Evolutionary conservation across 2,329 filamentous ascomycete genomes (phyloP).

Genomic region (Penicillium sp.): DNA sequence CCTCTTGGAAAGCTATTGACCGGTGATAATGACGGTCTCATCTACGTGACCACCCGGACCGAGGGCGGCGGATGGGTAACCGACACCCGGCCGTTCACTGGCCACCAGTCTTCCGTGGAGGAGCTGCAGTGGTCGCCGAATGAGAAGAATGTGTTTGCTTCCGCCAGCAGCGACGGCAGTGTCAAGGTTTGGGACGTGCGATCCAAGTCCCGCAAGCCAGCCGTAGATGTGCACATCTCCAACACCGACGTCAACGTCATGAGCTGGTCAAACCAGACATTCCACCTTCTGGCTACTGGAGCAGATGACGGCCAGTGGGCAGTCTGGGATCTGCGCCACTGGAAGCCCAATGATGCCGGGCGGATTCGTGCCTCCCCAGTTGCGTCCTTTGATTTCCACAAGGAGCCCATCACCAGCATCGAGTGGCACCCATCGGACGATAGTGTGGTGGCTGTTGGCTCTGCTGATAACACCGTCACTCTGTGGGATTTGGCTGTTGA

Average conservation of each 20-base stretch:
- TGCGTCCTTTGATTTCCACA: slow-evolving; percentile 94
- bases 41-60: slow-evolving; percentile 83
- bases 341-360: slow-evolving; percentile 69
- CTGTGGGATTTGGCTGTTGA: slow-evolving; percentile 97
- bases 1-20: slow-evolving; percentile 84
- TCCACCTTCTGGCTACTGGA: slow-evolving; percentile 86
- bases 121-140: slow-evolving; percentile 96
- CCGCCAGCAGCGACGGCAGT: slow-evolving; percentile 89
- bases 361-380: slow-evolving; percentile 71
- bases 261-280: slow-evolving; percentile 88
- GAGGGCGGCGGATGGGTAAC: slow-evolving; percentile 89
- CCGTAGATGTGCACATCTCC: slow-evolving; percentile 82
- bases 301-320: slow-evolving; percentile 93
- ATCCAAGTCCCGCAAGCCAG: slow-evolving; percentile 85
- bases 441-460: slow-evolving; percentile 89
- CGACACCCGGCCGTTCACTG: slow-evolving; percentile 79
- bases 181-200: slow-evolving; percentile 95
- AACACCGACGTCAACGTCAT: slow-evolving; percentile 92
- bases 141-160: slow-evolving; percentile 91
- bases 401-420: slow-evolving; percentile 91
- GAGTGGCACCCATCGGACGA: slow-evolving; percentile 99
- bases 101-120: slow-evolving; percentile 84
- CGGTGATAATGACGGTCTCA: slow-evolving; percentile 86
- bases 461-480: slow-evolving; percentile 90
- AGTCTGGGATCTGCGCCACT: slow-evolving; percentile 94